Percentiles rank a stretch among this genome's conserved stretches.
phyloP scores from a whole-genome alignment of 331 rosid genomes.

The Malus hybrid region DNA sequence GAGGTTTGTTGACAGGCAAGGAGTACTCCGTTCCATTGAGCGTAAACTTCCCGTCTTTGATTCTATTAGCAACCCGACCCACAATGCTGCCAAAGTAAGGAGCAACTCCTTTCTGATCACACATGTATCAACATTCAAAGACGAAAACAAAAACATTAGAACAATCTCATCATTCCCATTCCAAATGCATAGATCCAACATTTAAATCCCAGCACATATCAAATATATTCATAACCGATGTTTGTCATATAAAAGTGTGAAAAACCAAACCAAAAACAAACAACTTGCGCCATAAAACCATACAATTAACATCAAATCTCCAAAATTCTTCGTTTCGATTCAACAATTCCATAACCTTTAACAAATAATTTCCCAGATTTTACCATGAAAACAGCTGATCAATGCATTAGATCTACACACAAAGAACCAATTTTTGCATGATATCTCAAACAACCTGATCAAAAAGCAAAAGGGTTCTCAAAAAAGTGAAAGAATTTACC shows the following conservation, averaged over 20 bases:
- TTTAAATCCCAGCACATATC: neutral
- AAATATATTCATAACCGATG: too few relatives aligned
- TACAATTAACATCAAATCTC: too few relatives aligned
- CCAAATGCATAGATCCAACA: neutral
- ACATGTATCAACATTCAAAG: neutral
- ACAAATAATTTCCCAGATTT: too few relatives aligned
- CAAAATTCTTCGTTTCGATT: too few relatives aligned
- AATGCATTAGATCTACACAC: neutral
- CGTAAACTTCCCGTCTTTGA: slow-evolving; percentile 80
- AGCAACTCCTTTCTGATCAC: slow-evolving; percentile 61
- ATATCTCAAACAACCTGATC: neutral
- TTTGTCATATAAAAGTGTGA: too few relatives aligned
- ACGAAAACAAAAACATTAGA: neutral
- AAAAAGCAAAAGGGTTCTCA: neutral
- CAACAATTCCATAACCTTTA: too few relatives aligned
- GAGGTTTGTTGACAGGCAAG: slow-evolving; percentile 76
- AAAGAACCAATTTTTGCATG: neutral
- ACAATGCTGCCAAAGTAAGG: slow-evolving; percentile 95
- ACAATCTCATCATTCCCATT: neutral
- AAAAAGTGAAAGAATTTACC: slow-evolving; percentile 24
- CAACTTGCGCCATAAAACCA: too few relatives aligned
- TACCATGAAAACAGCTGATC: neutral
- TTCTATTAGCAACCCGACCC: slow-evolving; percentile 91
- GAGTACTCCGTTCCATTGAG: slow-evolving; percentile 60
- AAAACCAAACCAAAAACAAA: too few relatives aligned